phyloP scores from a whole-genome alignment of 169 alveolate genomes.

The Cystoisospora suis region DNA sequence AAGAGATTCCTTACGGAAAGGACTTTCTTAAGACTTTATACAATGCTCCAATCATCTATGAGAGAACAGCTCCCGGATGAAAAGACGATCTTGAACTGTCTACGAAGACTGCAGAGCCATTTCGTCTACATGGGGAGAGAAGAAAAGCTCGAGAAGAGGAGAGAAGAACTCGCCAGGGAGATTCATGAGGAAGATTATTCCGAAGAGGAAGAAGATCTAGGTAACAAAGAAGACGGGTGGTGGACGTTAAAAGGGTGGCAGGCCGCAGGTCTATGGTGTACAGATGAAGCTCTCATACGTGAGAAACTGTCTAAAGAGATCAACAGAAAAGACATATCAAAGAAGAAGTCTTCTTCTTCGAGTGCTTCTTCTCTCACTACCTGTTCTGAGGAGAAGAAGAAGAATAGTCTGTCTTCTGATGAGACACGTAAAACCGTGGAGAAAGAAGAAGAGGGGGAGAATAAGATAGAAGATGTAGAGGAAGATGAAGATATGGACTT shows the following conservation, averaged over 20 bases:
- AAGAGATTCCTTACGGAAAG: no score
- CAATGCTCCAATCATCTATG: background rate
- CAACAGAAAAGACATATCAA: background rate
- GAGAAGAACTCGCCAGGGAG: no score
- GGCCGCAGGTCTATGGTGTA: background rate
- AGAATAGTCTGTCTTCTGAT: background rate
- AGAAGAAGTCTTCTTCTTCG: no score
- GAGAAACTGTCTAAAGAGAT: background rate
- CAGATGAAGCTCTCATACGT: background rate
- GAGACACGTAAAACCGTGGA: background rate
- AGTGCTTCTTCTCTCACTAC: no score
- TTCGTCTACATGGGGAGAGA: background rate
- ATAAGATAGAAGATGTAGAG: background rate
- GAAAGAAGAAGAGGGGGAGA: background rate
- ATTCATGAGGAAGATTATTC: no score
- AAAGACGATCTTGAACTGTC: slow-evolving; percentile 14
- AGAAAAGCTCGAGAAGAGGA: background rate
- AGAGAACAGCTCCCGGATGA: slow-evolving; percentile 15
- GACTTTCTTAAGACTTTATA: no score
- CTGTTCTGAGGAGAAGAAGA: background rate
- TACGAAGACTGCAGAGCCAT: background rate
- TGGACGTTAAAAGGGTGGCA: background rate
- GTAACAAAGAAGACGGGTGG: background rate
- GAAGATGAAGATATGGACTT: slow-evolving; percentile 1
- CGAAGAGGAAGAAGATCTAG: background rate